Base-by-base conservation (phyloP, 2,329 filamentous ascomycete species). In the Fusarium sororula region DNA sequence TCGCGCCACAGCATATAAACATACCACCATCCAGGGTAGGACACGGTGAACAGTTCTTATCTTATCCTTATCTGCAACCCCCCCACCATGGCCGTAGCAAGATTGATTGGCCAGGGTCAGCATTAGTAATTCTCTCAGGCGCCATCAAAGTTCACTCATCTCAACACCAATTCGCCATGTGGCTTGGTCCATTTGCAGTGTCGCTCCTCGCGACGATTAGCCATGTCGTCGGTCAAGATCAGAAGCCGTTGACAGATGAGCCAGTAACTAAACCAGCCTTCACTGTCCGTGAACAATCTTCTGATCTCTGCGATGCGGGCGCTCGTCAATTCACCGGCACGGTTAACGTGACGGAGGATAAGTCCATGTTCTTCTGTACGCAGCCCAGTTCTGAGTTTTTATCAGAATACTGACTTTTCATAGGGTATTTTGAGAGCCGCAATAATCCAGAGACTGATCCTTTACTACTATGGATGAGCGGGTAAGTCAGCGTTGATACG, bases 351-450 rank as follows among this genome's bases (percentile, higher is more conserved):
- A 73, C 66, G 6, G 62, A 39, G 10, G 61, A 73, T 1, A 73
- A 73, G 48, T 73, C 71, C 2, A 73, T 73, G 71, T 73, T 73
- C 13, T 73, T 73, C 15, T 73, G 71, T 72, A 53, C 5, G 68
- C 12, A 26, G 6, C 18, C 18, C 44, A 15, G 1, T 15, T 15
- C 18, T 22, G 5, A 14, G 8, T 2, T 22, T 3, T 10, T 10
- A 20, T 28, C 11, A 8, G 4, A 0, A 20, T 28, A 20, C 32
- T 72, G 6, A 72, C 20, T 1, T 8, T 4, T 10, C 9, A 0
- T 5, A 75, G 72, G 72, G 72, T 75, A 73, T 3, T 75, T 75
- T 22, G 65, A 75, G 12, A 75, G 72, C 8, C 69, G 72, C 0
- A 53, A 70, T 7, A 48, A 61, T 1, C 72, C 72, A 7, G 51